Evolutionary conservation across 352 stramenopile species (phyloP).

Genomic region (Phytophthora fragariae): DNA sequence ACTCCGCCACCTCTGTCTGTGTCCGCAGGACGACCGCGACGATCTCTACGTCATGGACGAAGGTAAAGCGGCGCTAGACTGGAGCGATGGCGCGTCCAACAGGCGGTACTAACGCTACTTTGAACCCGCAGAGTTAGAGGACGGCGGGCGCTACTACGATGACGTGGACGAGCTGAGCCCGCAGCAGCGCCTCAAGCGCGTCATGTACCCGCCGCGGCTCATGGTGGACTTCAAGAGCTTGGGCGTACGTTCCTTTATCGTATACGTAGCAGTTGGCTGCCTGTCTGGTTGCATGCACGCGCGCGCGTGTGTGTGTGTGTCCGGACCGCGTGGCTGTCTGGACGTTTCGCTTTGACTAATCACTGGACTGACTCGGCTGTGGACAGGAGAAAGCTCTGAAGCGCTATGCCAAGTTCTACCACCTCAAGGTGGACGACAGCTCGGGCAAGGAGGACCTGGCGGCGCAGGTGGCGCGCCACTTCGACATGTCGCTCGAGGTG

Average conservation of each 20-base stretch:
- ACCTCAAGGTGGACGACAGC: conserved; percentile 68
- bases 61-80: conserved; percentile 30
- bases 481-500: conserved; percentile 80
- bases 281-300: not conserved
- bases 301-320: not conserved
- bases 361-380: conserved; percentile 9
- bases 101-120: not conserved
- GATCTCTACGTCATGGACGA: conserved; percentile 57
- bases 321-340: not conserved
- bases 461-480: conserved; percentile 81
- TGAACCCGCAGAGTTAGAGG: conserved; percentile 38
- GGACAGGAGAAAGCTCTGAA: conserved; percentile 75
- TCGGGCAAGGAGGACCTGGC: conserved; percentile 77
- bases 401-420: conserved; percentile 85
- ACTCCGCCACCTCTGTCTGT: conserved; percentile 9
- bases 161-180: conserved; percentile 33
- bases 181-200: conserved; percentile 55
- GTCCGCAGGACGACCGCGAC: conserved; percentile 50
- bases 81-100: not conserved
- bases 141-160: conserved; percentile 38
- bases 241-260: conserved; percentile 48
- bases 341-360: not conserved
- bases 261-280: not conserved
- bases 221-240: conserved; percentile 89
- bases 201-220: conserved; percentile 74